Conservation (phyloP, 2,329 filamentous ascomycete species). For the Metarhizium anisopliae region DNA sequence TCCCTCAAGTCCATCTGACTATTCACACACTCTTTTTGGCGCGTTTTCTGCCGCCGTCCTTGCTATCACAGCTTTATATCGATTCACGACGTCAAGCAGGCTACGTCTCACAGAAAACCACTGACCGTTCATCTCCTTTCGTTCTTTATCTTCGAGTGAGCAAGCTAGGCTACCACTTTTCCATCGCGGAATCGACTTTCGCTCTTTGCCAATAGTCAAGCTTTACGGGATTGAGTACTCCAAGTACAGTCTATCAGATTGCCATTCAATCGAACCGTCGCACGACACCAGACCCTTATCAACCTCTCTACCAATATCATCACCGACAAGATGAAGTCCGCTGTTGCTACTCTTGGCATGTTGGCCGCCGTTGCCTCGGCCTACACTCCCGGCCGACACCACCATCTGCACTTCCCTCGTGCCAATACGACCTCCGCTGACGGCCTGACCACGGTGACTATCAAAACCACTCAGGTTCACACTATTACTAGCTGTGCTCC, state of each 20-base stretch:
- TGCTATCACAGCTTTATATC: constrained; percentile 7
- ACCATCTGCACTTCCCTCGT: constrained; percentile 21
- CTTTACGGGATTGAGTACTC: background rate
- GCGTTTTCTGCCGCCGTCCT: constrained; percentile 4
- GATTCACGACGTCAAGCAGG: constrained; percentile 9
- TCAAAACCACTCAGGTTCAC: constrained; percentile 45
- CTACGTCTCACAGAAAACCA: constrained; percentile 7
- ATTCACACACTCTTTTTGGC: constrained; percentile 19
- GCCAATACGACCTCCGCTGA: constrained; percentile 18
- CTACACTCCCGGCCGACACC: constrained; percentile 25
- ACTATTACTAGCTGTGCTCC: constrained; percentile 51
- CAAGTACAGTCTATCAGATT: background rate
- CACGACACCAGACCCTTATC: background rate
- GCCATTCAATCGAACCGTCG: background rate
- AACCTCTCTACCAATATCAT: background rate
- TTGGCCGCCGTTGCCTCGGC: constrained; percentile 36
- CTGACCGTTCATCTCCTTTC: constrained; percentile 8
- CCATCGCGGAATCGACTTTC: constrained; percentile 24
- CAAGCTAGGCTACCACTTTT: constrained; percentile 21
- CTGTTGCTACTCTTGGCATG: constrained; percentile 32
- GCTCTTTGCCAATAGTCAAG: constrained; percentile 8
- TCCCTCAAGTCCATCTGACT: background rate
- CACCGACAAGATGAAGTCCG: constrained; percentile 38
- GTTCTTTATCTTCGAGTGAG: constrained; percentile 18
- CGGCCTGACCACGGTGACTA: constrained; percentile 31